Evolutionary conservation across 306 rosid genomes (phyloP).

Genomic region (Corylus avellana): DNA sequence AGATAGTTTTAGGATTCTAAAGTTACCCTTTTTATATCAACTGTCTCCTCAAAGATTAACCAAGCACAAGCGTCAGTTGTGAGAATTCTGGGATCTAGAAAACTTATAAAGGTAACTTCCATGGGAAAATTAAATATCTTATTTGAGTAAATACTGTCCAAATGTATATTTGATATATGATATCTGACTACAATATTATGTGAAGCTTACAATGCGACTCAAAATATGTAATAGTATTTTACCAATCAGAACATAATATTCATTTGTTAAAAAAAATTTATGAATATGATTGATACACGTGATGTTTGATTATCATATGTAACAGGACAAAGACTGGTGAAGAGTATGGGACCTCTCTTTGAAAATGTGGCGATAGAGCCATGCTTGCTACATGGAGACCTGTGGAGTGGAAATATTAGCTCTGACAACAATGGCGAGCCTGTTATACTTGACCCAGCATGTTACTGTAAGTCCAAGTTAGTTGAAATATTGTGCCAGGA

Average conservation of each 20-base stretch:
- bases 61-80: neutral
- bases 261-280: neutral
- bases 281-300: neutral
- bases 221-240: too few relatives aligned
- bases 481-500: neutral
- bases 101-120: conserved; percentile 4
- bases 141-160: neutral
- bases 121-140: neutral
- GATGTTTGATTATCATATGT: conserved; percentile 16
- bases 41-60: neutral
- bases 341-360: conserved; percentile 67
- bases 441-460: conserved; percentile 91
- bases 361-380: conserved; percentile 69
- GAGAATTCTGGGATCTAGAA: neutral
- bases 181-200: neutral
- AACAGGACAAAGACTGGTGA: conserved; percentile 78
- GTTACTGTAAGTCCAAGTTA: conserved; percentile 78
- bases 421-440: conserved; percentile 84
- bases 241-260: neutral
- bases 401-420: conserved; percentile 95
- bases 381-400: conserved; percentile 92
- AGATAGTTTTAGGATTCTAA: neutral
- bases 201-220: too few relatives aligned
- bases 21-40: neutral
- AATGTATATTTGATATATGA: neutral